Evolutionary conservation across 805 yeast genomes (phyloP).

Genomic region (Candida gorgasii): DNA sequence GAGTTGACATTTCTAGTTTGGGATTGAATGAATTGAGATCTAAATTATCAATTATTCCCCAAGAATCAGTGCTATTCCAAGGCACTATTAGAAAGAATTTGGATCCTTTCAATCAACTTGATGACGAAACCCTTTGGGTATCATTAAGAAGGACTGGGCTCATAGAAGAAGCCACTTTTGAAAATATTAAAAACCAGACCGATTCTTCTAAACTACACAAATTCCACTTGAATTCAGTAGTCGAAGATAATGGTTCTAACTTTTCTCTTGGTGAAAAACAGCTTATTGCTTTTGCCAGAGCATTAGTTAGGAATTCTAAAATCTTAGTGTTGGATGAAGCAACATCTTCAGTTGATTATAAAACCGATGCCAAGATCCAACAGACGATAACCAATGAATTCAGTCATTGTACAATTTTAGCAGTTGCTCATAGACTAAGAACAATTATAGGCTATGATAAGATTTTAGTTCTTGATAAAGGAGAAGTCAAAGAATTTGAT

Average conservation of each 20-base stretch:
- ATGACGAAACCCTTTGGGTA: slow-evolving; percentile 58
- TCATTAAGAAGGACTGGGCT: slow-evolving; percentile 58
- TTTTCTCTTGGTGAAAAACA: slow-evolving; percentile 78
- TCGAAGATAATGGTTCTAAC: slow-evolving; percentile 69
- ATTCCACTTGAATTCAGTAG: slow-evolving; percentile 45
- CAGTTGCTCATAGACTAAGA: slow-evolving; percentile 84
- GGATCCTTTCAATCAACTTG: slow-evolving; percentile 57
- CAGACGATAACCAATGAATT: slow-evolving; percentile 71
- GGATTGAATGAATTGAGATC: slow-evolving; percentile 58
- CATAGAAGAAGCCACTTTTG: slow-evolving; percentile 36
- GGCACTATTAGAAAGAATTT: slow-evolving; percentile 59
- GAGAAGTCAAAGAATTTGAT: slow-evolving; percentile 73
- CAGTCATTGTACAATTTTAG: slow-evolving; percentile 67
- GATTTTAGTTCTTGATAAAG: slow-evolving; percentile 80
- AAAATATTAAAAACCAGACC: slow-evolving; percentile 28
- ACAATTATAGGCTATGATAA: slow-evolving; percentile 74
- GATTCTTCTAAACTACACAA: slow-evolving; percentile 25
- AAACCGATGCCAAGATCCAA: slow-evolving; percentile 81
- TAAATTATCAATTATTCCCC: slow-evolving; percentile 66
- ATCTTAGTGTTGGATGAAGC: slow-evolving; percentile 84
- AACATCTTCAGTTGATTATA: slow-evolving; percentile 78
- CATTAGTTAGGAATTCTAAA: slow-evolving; percentile 72
- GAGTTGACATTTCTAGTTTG: slow-evolving; percentile 50
- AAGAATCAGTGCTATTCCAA: slow-evolving; percentile 65
- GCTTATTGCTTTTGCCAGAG: slow-evolving; percentile 78